Evolutionary conservation across 768 basidiomycete genomes (phyloP).

Genomic region (Calvatia gigantea): DNA sequence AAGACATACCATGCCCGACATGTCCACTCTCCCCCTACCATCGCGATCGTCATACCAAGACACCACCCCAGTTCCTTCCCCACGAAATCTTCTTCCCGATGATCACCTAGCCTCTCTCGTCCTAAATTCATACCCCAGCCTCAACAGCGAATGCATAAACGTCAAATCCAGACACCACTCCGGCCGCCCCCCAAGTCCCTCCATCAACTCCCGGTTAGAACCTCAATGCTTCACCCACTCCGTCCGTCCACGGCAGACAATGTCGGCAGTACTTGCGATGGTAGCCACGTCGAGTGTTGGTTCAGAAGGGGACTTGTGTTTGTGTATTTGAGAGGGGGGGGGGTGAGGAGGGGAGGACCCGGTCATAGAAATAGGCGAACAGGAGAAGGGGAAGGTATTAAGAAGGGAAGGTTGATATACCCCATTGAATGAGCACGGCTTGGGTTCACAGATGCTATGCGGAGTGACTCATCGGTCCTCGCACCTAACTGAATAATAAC

Average conservation of each 20-base stretch:
- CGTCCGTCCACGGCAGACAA: conserved; percentile 68
- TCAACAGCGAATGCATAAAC: conserved; percentile 86
- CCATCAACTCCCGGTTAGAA: conserved; percentile 32
- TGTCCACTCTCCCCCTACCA: conserved; percentile 61
- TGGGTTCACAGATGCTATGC: conserved; percentile 75
- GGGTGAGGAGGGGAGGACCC: conserved; percentile 66
- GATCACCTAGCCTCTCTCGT: conserved; percentile 52
- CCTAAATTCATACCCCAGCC: conserved; percentile 88
- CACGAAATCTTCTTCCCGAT: conserved; percentile 90
- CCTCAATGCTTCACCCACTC: conserved; percentile 56
- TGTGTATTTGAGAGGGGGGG: conserved; percentile 27
- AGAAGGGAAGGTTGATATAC: conserved; percentile 93
- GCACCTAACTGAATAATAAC: neutral
- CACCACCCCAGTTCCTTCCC: conserved; percentile 91
- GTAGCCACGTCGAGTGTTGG: conserved; percentile 44
- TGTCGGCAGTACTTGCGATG: conserved; percentile 60
- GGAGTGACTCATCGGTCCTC: neutral
- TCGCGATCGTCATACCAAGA: conserved; percentile 77
- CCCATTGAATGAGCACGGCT: conserved; percentile 96
- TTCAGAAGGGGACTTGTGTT: conserved; percentile 13
- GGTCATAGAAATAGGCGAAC: conserved; percentile 97
- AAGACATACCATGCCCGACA: conserved; percentile 47
- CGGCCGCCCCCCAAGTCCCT: conserved; percentile 76
- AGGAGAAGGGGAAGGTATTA: conserved; percentile 87
- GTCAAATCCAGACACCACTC: conserved; percentile 96